Base-by-base conservation (phyloP, 345 rosid species). In the Bretschneidera sinensis region DNA sequence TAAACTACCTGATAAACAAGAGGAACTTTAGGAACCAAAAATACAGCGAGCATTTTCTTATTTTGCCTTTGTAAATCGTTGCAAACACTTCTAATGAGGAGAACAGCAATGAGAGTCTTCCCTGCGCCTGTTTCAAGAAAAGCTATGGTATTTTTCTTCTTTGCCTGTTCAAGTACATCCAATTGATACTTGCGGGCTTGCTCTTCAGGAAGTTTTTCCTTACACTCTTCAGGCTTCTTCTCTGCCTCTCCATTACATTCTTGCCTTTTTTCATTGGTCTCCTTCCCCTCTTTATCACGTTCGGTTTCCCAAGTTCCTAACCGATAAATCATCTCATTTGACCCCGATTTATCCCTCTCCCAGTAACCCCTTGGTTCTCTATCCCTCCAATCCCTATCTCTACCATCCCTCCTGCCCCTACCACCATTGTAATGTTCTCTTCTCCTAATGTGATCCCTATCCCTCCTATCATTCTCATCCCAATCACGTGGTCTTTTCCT, bases 111-210 rank as follows among this genome's bases (percentile, higher is more conserved):
- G 63, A 90, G 85, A 0, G 99, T 94, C 90, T 94, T 94, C 68
- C 99, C 99, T 1, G 97, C 96, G 31, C 99, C 99, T 0, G 99
- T 94, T 75, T 94, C 99, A 31, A 94, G 97, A 65, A 94, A 94
- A 59, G 99, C 97, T 48, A 94, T 94, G 0, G 97, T 94, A 77
- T 94, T 94, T 70, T 70, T 86, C 57, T 73, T 77, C 85, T 84
- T 88, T 4, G 99, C 99, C 65, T 94, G 99, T 58, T 94, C 97
- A 57, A 94, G 95, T 60, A 90, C 99, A 72, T 94, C 99, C 73
- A 90, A 79, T 48, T 94, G 99, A 72, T 94, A 94, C 51, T 83
- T 62, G 10, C 99, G 90, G 13, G 97, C 99, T 56, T 94, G 80
- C 74, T 89, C 97, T 76, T 87, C 97, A 25, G 83, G 82, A 51